Evolutionary conservation across 495 filamentous ascomycete genomes (phyloP).

Genomic region (Neurospora sp.): DNA sequence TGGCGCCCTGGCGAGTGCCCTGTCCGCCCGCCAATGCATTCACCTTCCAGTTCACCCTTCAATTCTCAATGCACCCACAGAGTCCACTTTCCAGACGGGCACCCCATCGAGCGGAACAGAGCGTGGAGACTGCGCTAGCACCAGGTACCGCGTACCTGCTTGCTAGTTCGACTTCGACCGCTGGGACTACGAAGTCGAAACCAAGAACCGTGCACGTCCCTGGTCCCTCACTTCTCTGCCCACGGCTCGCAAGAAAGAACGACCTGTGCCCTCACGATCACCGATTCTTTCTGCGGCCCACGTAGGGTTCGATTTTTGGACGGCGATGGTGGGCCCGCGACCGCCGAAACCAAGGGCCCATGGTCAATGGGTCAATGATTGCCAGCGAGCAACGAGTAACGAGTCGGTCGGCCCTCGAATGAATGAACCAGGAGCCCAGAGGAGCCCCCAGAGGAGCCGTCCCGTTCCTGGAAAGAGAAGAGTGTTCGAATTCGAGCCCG

Average conservation of each 20-base stretch:
- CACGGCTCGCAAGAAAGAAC: not conserved
- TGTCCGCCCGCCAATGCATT: not conserved
- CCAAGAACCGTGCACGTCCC: not conserved
- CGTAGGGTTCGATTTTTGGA: not conserved
- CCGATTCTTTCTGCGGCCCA: not conserved
- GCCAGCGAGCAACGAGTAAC: not conserved
- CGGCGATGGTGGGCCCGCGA: not conserved
- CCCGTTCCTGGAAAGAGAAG: not conserved
- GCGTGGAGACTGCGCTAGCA: not conserved
- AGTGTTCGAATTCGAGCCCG: conserved; percentile 3
- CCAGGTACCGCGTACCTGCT: not conserved
- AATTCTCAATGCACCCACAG: not conserved
- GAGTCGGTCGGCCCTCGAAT: not conserved
- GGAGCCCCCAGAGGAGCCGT: not conserved
- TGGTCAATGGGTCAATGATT: not conserved
- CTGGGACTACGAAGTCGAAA: not conserved
- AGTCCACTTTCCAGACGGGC: not conserved
- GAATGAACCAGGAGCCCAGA: not conserved
- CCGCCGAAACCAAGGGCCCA: not conserved
- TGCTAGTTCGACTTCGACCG: not conserved
- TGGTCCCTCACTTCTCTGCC: not conserved
- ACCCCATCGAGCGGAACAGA: not conserved
- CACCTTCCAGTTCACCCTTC: not conserved
- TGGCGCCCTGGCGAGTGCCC: not conserved
- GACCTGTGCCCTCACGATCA: not conserved